Conservation (phyloP, 1,139 yeast genomes). For the Geotrichum klebahnii region DNA sequence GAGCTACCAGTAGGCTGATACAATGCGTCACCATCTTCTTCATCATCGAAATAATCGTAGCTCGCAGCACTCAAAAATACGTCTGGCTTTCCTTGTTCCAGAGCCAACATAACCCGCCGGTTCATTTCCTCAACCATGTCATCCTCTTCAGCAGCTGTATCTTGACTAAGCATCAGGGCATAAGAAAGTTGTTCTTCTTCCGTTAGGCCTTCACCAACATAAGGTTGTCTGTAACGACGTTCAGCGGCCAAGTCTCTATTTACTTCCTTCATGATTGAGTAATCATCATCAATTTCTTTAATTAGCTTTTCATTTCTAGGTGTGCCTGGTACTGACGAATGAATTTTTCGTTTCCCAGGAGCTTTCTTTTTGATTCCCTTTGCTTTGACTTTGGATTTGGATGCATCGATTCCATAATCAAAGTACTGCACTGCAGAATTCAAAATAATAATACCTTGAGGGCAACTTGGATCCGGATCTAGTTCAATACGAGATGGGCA, state of each 20-base stretch:
- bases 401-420: constrained; percentile 49
- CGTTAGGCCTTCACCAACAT: constrained; percentile 40
- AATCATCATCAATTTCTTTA: constrained; percentile 37
- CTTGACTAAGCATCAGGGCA: constrained; percentile 42
- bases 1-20: background rate
- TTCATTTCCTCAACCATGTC: constrained; percentile 27
- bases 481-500: constrained; percentile 40
- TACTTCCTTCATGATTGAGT: constrained; percentile 28
- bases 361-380: constrained; percentile 33
- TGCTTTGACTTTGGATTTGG: constrained; percentile 16
- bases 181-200: constrained; percentile 46
- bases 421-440: constrained; percentile 61
- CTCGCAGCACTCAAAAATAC: background rate
- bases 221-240: constrained; percentile 29
- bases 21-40: background rate
- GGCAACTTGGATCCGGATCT: constrained; percentile 44
- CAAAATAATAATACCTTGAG: constrained; percentile 53
- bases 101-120: constrained; percentile 28
- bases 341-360: constrained; percentile 28
- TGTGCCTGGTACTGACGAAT: constrained; percentile 1
- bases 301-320: constrained; percentile 37
- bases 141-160: constrained; percentile 26
- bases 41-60: constrained; percentile 18
- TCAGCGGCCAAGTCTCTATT: constrained; percentile 26
- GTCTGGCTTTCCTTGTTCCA: too few relatives aligned